phyloP scores from a whole-genome alignment of 2,329 filamentous ascomycete species.

The Coniochaeta sp. region DNA sequence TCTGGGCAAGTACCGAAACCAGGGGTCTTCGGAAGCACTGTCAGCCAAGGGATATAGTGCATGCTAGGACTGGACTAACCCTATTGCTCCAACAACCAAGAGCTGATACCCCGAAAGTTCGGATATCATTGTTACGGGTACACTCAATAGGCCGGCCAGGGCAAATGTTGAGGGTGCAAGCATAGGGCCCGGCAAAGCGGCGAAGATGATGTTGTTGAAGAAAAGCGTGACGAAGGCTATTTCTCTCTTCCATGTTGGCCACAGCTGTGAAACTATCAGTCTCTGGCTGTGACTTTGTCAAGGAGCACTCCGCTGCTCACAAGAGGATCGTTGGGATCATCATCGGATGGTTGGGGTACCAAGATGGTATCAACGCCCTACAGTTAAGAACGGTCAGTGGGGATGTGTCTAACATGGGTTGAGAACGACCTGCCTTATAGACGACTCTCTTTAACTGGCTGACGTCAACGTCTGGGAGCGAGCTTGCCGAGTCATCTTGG shows the following conservation, averaged over 20 bases:
- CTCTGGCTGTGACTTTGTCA: background rate
- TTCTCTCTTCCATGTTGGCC: slow-evolving; percentile 14
- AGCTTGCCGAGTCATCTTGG: slow-evolving; percentile 7
- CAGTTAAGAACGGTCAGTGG: background rate
- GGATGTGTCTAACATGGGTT: background rate
- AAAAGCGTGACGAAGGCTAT: slow-evolving; percentile 12
- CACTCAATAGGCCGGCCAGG: slow-evolving; percentile 12
- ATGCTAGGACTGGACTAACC: slow-evolving; percentile 1
- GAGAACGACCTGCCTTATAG: slow-evolving; percentile 4
- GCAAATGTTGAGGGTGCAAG: slow-evolving; percentile 12
- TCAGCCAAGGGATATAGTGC: background rate
- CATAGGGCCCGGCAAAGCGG: slow-evolving; percentile 12
- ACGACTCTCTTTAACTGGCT: slow-evolving; percentile 4
- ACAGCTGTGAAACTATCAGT: slow-evolving; percentile 7
- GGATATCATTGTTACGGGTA: slow-evolving; percentile 16
- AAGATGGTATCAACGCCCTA: slow-evolving; percentile 13
- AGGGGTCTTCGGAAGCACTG: slow-evolving; percentile 6
- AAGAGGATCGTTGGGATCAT: slow-evolving; percentile 11
- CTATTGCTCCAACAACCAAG: slow-evolving; percentile 10
- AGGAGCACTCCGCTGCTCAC: background rate
- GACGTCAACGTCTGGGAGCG: background rate
- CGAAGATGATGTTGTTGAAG: slow-evolving; percentile 13
- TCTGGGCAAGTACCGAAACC: slow-evolving; percentile 23
- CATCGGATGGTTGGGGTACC: slow-evolving; percentile 8
- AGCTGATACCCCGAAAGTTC: slow-evolving; percentile 14